These are phyloP conservation scores for Suzukiozyma palmioleophila DNA, from an alignment of 1,139 yeast genomes.

Conservation along the genomic window DNA sequence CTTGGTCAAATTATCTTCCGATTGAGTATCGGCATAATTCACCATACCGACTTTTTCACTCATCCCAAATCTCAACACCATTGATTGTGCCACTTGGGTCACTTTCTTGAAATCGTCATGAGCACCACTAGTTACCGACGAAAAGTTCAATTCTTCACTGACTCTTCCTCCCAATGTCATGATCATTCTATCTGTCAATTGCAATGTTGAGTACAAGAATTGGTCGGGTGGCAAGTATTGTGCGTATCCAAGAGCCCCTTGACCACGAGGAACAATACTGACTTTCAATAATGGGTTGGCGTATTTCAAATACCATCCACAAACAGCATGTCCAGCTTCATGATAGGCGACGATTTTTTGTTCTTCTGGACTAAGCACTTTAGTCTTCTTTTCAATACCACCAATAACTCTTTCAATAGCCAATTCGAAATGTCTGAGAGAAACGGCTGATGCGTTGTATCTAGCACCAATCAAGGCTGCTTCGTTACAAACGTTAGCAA, in stretches of 20 bases:
- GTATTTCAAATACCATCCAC: slow-evolving; percentile 89
- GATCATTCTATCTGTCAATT: slow-evolving; percentile 84
- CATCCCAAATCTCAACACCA: slow-evolving; percentile 94
- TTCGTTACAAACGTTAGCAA: slow-evolving; percentile 95
- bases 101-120: slow-evolving; percentile 95
- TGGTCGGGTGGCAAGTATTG: slow-evolving; percentile 95
- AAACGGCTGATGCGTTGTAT: slow-evolving; percentile 62
- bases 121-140: slow-evolving; percentile 91
- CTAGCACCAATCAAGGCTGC: slow-evolving; percentile 97
- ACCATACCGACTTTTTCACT: slow-evolving; percentile 79
- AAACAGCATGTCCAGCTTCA: slow-evolving; percentile 98
- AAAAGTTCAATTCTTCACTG: slow-evolving; percentile 87
- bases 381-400: slow-evolving; percentile 87
- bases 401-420: slow-evolving; percentile 98
- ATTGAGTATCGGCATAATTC: slow-evolving; percentile 53
- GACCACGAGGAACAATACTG: slow-evolving; percentile 94
- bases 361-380: slow-evolving; percentile 78
- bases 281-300: slow-evolving; percentile 95
- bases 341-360: slow-evolving; percentile 91
- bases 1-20: slow-evolving; percentile 68
- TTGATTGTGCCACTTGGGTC: slow-evolving; percentile 88
- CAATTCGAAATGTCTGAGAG: slow-evolving; percentile 78
- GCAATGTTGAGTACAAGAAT: slow-evolving; percentile 72
- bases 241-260: slow-evolving; percentile 97
- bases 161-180: slow-evolving; percentile 98